Conservation (phyloP, 2,329 filamentous ascomycete genomes). For the Ophiostoma himal-ulmi region DNA sequence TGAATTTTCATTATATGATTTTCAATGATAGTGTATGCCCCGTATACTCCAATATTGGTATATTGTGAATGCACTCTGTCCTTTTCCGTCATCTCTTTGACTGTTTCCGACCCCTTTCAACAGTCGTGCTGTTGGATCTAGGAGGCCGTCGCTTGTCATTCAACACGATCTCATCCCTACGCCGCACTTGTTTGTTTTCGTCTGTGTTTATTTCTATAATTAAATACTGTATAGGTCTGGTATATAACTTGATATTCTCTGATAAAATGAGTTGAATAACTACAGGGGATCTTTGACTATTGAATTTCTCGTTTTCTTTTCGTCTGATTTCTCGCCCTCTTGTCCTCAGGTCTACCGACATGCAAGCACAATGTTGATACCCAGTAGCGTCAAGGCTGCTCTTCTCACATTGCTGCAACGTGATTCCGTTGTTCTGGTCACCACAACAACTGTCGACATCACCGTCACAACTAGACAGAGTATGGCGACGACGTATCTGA, state of each 20-base stretch:
- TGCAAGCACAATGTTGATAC: conserved; percentile 2
- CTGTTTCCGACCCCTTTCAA: not conserved
- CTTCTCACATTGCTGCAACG: not conserved
- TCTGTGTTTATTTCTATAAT: not conserved
- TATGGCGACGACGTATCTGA: not conserved
- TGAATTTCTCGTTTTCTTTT: not conserved
- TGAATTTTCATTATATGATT: too few relatives aligned
- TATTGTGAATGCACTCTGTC: not conserved
- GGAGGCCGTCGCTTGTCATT: not conserved
- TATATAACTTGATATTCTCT: not conserved
- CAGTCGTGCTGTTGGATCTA: not conserved
- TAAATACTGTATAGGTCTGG: not conserved
- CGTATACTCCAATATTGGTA: not conserved
- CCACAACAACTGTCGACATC: not conserved
- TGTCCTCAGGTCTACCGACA: not conserved
- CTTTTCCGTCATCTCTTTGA: not conserved
- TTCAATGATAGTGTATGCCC: not conserved
- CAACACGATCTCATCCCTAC: not conserved
- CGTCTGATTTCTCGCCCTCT: not conserved
- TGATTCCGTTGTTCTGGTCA: not conserved
- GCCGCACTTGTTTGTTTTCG: not conserved
- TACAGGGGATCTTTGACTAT: not conserved
- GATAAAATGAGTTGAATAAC: not conserved
- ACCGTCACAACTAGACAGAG: not conserved
- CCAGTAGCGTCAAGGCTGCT: not conserved